These are phyloP conservation scores for Aspergillus sp. DNA, from an alignment of 2,329 filamentous ascomycete species.

Conservation along the genomic window DNA sequence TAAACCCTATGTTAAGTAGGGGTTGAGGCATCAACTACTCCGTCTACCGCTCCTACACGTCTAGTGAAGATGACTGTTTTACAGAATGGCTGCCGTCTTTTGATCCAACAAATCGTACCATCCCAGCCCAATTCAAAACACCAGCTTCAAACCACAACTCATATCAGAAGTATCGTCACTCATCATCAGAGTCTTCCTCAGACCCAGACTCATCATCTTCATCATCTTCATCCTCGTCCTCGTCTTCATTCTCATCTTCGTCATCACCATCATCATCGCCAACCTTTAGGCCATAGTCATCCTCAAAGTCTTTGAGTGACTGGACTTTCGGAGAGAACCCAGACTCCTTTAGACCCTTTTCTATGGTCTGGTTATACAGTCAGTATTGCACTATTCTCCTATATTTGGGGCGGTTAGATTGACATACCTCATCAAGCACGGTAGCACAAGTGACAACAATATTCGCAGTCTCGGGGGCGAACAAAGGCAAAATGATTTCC, in stretches of 20 bases:
- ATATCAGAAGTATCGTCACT: neutral
- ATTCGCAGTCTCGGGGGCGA: slow-evolving; percentile 79
- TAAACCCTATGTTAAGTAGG: neutral
- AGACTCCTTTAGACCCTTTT: slow-evolving; percentile 71
- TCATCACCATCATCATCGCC: slow-evolving; percentile 60
- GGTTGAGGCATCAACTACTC: no score
- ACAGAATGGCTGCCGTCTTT: neutral
- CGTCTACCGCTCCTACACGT: neutral
- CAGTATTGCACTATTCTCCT: slow-evolving; percentile 19
- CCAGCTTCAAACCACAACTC: neutral
- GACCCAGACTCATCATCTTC: slow-evolving; percentile 6
- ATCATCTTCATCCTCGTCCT: slow-evolving; percentile 53
- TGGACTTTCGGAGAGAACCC: slow-evolving; percentile 81
- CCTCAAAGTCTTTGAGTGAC: slow-evolving; percentile 78
- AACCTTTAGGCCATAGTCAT: slow-evolving; percentile 81
- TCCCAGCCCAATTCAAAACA: neutral
- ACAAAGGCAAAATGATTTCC: slow-evolving; percentile 77
- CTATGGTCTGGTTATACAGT: slow-evolving; percentile 64
- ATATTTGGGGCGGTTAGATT: neutral
- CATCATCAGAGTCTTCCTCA: slow-evolving; percentile 1
- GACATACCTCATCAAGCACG: slow-evolving; percentile 78
- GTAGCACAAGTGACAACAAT: slow-evolving; percentile 86
- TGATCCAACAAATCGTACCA: neutral
- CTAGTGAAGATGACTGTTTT: neutral
- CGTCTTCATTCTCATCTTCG: slow-evolving; percentile 54